These are phyloP conservation scores for Euphorbia schlechtendalii DNA, from an alignment of 441 rosid species.

Conservation along the genomic window DNA sequence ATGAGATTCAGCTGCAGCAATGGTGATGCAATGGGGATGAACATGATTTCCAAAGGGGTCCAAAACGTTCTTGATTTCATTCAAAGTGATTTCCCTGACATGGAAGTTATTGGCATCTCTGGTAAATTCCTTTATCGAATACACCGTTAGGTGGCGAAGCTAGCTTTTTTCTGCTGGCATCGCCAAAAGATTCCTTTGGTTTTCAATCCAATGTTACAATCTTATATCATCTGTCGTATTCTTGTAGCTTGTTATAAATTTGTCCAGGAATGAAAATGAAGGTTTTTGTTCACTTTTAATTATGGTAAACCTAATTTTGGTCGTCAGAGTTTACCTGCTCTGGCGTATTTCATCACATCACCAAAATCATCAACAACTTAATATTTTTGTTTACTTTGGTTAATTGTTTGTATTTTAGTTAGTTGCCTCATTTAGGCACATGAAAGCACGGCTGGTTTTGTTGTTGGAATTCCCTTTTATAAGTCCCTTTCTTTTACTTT, in stretches of 20 bases:
- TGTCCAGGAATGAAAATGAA: background rate
- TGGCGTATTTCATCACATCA: slow-evolving; percentile 5
- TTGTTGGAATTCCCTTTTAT: background rate
- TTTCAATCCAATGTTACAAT: background rate
- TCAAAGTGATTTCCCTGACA: slow-evolving; percentile 66
- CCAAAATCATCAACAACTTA: background rate
- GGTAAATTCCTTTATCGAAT: slow-evolving; percentile 28
- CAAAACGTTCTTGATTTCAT: slow-evolving; percentile 82
- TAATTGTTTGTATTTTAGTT: background rate
- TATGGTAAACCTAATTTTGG: background rate
- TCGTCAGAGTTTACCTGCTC: slow-evolving; percentile 5
- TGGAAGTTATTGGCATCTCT: slow-evolving; percentile 78
- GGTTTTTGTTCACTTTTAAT: background rate
- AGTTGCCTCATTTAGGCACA: background rate
- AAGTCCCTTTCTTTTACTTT: background rate
- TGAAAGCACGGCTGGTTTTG: slow-evolving; percentile 1
- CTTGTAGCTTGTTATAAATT: background rate
- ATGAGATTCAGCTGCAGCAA: slow-evolving; percentile 78
- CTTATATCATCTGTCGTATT: background rate
- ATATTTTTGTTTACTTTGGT: background rate
- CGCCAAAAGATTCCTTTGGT: background rate
- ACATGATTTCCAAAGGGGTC: slow-evolving; percentile 94
- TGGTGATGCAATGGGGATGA: slow-evolving; percentile 99
- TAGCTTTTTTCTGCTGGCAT: background rate
- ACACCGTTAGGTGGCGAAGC: background rate